Base-by-base conservation (phyloP, 1,284 basidiomycete species). In the Rhodofomes roseus region DNA sequence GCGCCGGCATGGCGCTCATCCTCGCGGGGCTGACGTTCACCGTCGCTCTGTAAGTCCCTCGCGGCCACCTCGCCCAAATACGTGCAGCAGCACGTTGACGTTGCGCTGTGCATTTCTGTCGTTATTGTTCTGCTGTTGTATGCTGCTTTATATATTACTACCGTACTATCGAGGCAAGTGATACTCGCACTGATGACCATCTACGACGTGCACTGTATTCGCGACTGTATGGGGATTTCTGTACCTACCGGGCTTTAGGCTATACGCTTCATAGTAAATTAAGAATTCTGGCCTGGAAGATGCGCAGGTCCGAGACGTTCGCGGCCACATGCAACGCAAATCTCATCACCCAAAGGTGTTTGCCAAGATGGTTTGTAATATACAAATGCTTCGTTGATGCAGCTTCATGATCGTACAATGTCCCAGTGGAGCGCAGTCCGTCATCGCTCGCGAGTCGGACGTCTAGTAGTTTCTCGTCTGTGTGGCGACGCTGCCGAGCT, bases 21-120 rank as follows among this genome's bases (percentile, higher is more conserved):
- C 56, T 62, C 31, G 66, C 67, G 3, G 67, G 66, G 57, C 57
- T 67, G 57, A 62, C 67, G 52, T 67, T 69, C 61, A 59, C 59
- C 3, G 60, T 62, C 14, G 67, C 64, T 25, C 60, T 68, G 37
- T 68, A 41, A 63, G 11, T 23, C 6, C 25, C 37, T 14, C 44
- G 25, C 12, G 27, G 31, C 36, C n/a, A 20, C 25, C 43, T 23
- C 58, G 22, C 31, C 23, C 14, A 41, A 36, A 7, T 37, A 16
- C 23, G 20, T 39, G 36, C 20, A 20, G n/a, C 25, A 23, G 11
- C 20, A 46, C 29, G 43, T 25, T n/a, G 18, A n/a, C 40, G 22
- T 20, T 37, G 7, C 12, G 8, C 31, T 34, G 31, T 27, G 29
- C 36, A 9, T 22, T n/a, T 36, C 55, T 51, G 56, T 57, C 56